A percentile compares a stretch with the other conserved stretches of the same genome.
phyloP scores from a whole-genome alignment of 2,329 filamentous ascomycete genomes.

The Talaromyces sp. region DNA sequence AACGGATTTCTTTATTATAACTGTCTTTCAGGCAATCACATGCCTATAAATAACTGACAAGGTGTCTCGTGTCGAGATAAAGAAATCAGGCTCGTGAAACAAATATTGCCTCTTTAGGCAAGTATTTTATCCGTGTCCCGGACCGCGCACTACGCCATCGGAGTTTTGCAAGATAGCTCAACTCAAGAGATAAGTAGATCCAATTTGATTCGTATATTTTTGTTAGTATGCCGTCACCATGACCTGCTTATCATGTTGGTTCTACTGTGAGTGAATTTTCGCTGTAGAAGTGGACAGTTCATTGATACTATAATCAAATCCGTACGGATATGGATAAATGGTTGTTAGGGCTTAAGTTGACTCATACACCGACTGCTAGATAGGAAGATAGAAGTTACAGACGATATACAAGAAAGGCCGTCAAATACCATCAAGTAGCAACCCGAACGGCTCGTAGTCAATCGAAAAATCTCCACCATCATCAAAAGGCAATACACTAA shows the following conservation, averaged over 20 bases:
- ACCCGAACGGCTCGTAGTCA: conserved; percentile 17
- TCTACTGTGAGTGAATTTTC: neutral
- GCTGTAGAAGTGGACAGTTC: neutral
- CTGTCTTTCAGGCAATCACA: neutral
- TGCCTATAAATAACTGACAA: conserved; percentile 4
- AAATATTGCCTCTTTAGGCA: conserved; percentile 2
- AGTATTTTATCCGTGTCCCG: conserved; percentile 8
- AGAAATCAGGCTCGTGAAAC: neutral
- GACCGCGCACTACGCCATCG: neutral
- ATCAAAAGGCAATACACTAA: conserved; percentile 15
- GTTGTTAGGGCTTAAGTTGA: neutral
- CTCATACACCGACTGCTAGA: neutral
- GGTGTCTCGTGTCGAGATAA: neutral
- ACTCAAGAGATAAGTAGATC: conserved; percentile 2
- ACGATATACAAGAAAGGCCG: neutral
- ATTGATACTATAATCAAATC: neutral
- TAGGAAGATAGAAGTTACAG: neutral
- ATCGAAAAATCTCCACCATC: conserved; percentile 15
- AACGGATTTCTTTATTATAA: too few relatives aligned
- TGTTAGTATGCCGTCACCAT: too few relatives aligned
- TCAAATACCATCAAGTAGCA: conserved; percentile 15
- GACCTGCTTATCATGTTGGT: neutral
- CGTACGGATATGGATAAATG: neutral
- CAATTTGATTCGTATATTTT: neutral
- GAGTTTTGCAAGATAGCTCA: neutral